phyloP scores from a whole-genome alignment of 257 asterid species.

The Nicotiana knightiana region DNA sequence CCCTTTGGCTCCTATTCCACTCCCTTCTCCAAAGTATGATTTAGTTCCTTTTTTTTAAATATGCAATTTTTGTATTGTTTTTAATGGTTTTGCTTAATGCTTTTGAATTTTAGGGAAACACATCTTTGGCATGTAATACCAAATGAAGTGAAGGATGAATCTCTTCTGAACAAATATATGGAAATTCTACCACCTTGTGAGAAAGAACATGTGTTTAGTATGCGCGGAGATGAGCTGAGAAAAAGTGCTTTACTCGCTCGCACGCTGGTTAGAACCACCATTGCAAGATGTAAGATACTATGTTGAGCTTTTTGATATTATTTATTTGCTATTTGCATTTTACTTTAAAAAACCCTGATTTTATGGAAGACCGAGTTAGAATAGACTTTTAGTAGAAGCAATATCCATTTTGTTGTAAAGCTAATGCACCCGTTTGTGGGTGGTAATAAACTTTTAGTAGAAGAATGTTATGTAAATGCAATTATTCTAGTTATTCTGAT shows the following conservation, averaged over 20 bases:
- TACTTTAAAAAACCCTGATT: neutral
- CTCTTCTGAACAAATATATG: constrained; percentile 46
- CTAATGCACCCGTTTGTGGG: too few relatives aligned
- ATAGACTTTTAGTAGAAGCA: too few relatives aligned
- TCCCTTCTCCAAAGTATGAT: constrained; percentile 48
- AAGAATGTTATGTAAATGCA: too few relatives aligned
- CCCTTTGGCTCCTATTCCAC: constrained; percentile 35
- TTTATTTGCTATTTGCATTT: neutral
- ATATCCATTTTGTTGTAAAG: too few relatives aligned
- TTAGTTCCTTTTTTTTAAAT: neutral
- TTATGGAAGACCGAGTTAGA: neutral
- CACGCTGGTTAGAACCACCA: constrained; percentile 66
- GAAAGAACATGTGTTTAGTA: constrained; percentile 41
- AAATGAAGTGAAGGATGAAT: constrained; percentile 52
- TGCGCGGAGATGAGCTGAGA: constrained; percentile 51
- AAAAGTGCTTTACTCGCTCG: constrained; percentile 70
- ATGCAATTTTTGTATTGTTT: neutral
- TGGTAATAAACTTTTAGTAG: too few relatives aligned
- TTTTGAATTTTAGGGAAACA: constrained; percentile 45
- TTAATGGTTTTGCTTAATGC: neutral
- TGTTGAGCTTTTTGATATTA: neutral
- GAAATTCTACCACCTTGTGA: constrained; percentile 66
- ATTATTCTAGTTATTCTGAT: too few relatives aligned
- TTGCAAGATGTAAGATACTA: constrained; percentile 64
- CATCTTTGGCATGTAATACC: constrained; percentile 85